Evolutionary conservation across 441 rosid genomes (phyloP).

Genomic region (Adansonia gregorii): DNA sequence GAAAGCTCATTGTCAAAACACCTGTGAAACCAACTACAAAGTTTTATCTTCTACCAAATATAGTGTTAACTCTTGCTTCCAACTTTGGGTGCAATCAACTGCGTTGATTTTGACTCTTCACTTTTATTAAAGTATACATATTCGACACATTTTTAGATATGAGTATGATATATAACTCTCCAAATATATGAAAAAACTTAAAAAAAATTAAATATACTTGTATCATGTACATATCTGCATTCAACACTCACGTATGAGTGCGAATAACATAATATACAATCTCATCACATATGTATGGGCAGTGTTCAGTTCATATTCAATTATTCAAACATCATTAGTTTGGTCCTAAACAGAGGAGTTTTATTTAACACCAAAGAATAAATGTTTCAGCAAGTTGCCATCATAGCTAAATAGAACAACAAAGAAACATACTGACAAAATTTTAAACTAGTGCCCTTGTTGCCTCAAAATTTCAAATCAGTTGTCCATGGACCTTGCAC

Average conservation of each 20-base stretch:
- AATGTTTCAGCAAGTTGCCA: background rate
- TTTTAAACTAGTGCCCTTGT: background rate
- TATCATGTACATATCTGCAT: too few species aligned
- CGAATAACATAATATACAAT: background rate
- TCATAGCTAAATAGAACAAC: conserved; percentile 11
- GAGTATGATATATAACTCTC: too few species aligned
- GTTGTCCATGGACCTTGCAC: conserved; percentile 96
- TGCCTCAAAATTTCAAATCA: conserved; percentile 54
- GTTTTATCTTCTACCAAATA: background rate
- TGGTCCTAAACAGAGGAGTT: background rate
- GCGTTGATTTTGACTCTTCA: too few species aligned
- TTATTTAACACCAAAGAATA: background rate
- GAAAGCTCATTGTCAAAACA: too few species aligned
- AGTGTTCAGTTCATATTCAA: background rate
- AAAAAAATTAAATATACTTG: too few species aligned
- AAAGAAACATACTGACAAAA: background rate
- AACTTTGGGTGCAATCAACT: background rate
- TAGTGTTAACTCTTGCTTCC: background rate
- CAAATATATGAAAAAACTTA: too few species aligned
- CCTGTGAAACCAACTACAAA: too few species aligned
- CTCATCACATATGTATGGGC: background rate
- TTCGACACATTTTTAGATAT: too few species aligned
- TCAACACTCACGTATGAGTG: too few species aligned
- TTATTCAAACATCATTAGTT: background rate
- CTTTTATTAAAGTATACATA: too few species aligned